A percentile compares a stretch with the other conserved stretches of the same genome.
These are phyloP conservation scores for Colletotrichum chrysophilum DNA, from an alignment of 2,329 filamentous ascomycete species.

Conservation along the genomic window DNA sequence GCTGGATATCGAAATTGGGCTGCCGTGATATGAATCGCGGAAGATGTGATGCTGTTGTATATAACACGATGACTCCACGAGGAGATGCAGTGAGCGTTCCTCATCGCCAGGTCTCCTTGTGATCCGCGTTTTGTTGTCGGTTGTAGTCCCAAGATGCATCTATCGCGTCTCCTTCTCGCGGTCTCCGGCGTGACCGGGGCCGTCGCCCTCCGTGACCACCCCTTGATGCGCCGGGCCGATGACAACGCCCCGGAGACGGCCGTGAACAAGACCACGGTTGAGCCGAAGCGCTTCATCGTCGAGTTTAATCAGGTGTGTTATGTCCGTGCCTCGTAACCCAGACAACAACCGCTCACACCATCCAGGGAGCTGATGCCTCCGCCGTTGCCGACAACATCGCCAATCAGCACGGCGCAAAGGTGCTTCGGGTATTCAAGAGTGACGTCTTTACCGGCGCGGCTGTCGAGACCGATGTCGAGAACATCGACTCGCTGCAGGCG, in stretches of 20 bases:
- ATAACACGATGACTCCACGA: background rate
- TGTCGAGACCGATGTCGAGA: slow-evolving; percentile 18
- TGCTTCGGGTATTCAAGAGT: slow-evolving; percentile 24
- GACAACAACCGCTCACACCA: background rate
- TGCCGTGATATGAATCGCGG: background rate
- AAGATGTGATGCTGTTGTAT: background rate
- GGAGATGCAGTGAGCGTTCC: background rate
- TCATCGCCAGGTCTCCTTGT: background rate
- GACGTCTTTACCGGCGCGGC: slow-evolving; percentile 32
- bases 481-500: slow-evolving; percentile 20
- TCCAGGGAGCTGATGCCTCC: background rate
- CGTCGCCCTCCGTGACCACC: background rate
- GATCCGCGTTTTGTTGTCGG: background rate
- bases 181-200: background rate
- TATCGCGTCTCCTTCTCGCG: background rate
- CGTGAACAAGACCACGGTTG: background rate
- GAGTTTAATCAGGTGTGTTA: slow-evolving; percentile 1
- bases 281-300: slow-evolving; percentile 19
- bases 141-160: background rate
- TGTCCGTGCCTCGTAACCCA: background rate
- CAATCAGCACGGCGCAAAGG: background rate
- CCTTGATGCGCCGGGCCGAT: background rate
- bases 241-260: slow-evolving; percentile 6
- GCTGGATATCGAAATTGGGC: background rate
- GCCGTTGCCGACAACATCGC: background rate